Conservation (phyloP, 768 basidiomycete species). For the Pseudohyphozyma bogoriensis region DNA sequence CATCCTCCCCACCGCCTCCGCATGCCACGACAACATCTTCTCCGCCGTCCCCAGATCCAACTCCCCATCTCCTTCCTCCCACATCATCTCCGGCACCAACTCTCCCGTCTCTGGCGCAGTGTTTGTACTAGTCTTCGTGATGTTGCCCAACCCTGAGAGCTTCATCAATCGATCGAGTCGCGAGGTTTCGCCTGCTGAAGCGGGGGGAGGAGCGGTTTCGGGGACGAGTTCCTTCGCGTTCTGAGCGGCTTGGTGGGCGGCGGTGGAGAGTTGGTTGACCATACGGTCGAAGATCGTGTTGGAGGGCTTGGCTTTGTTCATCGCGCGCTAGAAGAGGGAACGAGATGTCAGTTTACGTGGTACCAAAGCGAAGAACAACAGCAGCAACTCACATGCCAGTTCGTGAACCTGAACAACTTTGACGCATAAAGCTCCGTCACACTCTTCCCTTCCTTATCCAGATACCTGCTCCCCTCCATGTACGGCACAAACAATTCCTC, state of each 20-base stretch:
- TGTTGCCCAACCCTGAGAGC: slow-evolving; percentile 59
- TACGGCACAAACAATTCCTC: slow-evolving; percentile 94
- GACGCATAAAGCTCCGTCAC: slow-evolving; percentile 65
- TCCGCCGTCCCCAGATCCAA: slow-evolving; percentile 68
- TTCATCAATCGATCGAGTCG: slow-evolving; percentile 41
- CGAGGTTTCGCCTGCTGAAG: slow-evolving; percentile 19
- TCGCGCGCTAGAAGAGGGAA: slow-evolving; percentile 35
- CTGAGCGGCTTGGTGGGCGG: slow-evolving; percentile 52
- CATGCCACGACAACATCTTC: slow-evolving; percentile 93
- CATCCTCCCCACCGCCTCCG: slow-evolving; percentile 88
- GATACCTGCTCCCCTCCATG: slow-evolving; percentile 78
- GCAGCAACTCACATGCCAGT: slow-evolving; percentile 64
- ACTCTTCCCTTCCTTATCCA: slow-evolving; percentile 82
- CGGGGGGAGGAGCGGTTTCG: slow-evolving; percentile 29
- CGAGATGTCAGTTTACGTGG: background rate
- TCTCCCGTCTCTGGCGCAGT: slow-evolving; percentile 27
- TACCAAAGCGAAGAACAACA: background rate
- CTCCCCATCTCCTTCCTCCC: slow-evolving; percentile 79
- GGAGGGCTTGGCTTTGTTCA: slow-evolving; percentile 49
- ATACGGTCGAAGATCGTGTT: slow-evolving; percentile 70
- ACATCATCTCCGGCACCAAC: slow-evolving; percentile 45
- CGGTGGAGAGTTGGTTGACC: slow-evolving; percentile 74
- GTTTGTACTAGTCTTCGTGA: slow-evolving; percentile 29
- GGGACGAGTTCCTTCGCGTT: slow-evolving; percentile 39
- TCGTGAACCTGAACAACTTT: slow-evolving; percentile 62